phyloP scores from a whole-genome alignment of 164 flowering plant species.

The Berberis thunbergii region DNA sequence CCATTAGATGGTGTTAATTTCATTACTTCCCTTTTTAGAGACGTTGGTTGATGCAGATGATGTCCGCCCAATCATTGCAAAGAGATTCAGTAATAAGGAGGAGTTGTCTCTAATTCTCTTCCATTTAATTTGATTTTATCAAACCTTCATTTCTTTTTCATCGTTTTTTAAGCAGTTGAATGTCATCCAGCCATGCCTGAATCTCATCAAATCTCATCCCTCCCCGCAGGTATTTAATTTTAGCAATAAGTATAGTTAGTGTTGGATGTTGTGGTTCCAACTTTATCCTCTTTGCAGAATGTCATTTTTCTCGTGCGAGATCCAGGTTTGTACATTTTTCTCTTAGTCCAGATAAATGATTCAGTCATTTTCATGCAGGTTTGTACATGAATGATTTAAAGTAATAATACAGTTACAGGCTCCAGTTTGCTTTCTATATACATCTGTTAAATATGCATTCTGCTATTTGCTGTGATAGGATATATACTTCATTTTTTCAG shows the following conservation, averaged over 20 bases:
- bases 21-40: constrained; percentile 74
- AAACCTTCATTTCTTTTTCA: constrained; percentile 8
- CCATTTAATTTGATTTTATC: constrained; percentile 15
- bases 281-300: no score
- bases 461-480: no score
- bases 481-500: no score
- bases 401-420: no score
- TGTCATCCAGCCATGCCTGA: constrained; percentile 2
- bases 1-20: constrained; percentile 52
- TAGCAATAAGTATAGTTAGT: constrained; percentile 16
- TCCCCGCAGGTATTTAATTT: constrained; percentile 12
- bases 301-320: no score
- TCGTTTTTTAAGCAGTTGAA: constrained; percentile 13
- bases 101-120: constrained; percentile 21
- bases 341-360: no score
- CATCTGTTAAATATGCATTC: no score
- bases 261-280: background rate
- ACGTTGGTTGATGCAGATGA: constrained; percentile 70
- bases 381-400: no score
- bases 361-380: no score
- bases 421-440: no score
- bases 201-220: constrained; percentile 8
- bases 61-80: constrained; percentile 91
- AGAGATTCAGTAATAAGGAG: constrained; percentile 73
- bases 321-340: no score